Evolutionary conservation across 441 rosid genomes (phyloP).

Genomic region (Dalechampia spathulata): DNA sequence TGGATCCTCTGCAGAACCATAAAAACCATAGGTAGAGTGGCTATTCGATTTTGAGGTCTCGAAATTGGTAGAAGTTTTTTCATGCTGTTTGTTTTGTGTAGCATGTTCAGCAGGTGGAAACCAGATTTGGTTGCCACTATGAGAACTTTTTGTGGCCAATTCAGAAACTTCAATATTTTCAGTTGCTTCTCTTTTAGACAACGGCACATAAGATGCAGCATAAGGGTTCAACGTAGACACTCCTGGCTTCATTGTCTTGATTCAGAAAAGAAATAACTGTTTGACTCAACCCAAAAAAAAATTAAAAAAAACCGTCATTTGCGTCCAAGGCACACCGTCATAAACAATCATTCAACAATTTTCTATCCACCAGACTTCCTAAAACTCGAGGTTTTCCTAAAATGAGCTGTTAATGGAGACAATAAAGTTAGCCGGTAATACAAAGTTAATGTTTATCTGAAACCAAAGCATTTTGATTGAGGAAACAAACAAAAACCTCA

Average conservation of each 20-base stretch:
- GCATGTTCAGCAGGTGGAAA: constrained; percentile 24
- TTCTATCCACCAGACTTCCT: no score
- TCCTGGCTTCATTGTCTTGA: constrained; percentile 52
- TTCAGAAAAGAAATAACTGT: constrained; percentile 1
- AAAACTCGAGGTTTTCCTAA: no score
- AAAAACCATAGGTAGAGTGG: no score
- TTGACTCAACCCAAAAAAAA: constrained; percentile 5
- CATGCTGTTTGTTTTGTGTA: constrained; percentile 17
- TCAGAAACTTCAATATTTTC: constrained; percentile 16
- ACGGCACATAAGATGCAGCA: constrained; percentile 74
- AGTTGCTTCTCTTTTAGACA: constrained; percentile 47
- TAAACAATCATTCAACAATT: neutral
- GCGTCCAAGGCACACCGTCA: neutral
- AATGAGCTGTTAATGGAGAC: no score
- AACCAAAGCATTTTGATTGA: no score
- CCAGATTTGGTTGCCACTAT: constrained; percentile 27
- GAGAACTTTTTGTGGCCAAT: constrained; percentile 11
- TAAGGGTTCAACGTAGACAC: constrained; percentile 71
- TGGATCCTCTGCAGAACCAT: constrained; percentile 28
- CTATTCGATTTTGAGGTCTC: constrained; percentile 27
- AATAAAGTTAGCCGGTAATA: no score
- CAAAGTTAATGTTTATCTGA: no score
- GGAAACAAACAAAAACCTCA: no score
- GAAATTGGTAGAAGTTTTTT: constrained; percentile 22
- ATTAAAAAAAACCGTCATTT: neutral